Percentiles rank a stretch among this genome's conserved stretches.
phyloP scores from a whole-genome alignment of 2,329 filamentous ascomycete genomes.

The Coleophoma eucalyptorum region DNA sequence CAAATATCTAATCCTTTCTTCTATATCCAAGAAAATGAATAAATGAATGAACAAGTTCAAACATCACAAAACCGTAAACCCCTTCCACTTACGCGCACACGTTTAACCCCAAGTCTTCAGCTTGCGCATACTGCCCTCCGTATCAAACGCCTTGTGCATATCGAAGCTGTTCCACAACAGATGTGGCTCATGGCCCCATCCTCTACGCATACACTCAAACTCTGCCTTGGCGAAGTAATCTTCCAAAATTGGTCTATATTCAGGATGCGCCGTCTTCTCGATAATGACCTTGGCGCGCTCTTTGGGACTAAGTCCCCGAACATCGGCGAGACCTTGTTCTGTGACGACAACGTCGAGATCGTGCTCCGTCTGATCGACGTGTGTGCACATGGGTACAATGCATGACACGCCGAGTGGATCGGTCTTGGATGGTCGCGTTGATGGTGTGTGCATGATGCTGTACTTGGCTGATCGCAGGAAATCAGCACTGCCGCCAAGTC shows the following conservation, averaged over 20 bases:
- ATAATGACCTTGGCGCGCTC: conserved; percentile 85
- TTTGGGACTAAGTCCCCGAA: conserved; percentile 73
- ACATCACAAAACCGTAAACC: no score
- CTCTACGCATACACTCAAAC: conserved; percentile 79
- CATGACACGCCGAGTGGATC: conserved; percentile 79
- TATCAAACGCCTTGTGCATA: conserved; percentile 78
- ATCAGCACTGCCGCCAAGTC: conserved; percentile 76
- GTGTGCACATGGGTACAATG: conserved; percentile 92
- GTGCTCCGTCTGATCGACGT: conserved; percentile 90
- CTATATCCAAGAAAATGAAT: no score
- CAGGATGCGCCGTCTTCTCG: conserved; percentile 79
- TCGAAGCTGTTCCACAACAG: conserved; percentile 83
- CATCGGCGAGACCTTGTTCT: conserved; percentile 74
- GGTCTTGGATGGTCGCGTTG: conserved; percentile 73
- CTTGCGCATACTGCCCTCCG: conserved; percentile 76
- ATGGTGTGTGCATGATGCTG: conserved; percentile 91
- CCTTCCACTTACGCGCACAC: no score
- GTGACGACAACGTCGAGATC: conserved; percentile 87
- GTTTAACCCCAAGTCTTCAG: conserved; percentile 26
- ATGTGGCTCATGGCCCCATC: conserved; percentile 88
- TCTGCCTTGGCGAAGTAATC: conserved; percentile 86
- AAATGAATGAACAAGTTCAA: no score
- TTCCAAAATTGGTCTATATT: conserved; percentile 76
- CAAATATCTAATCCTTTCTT: no score
- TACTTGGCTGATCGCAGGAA: conserved; percentile 79